Conservation (phyloP, 495 filamentous ascomycete species). For the Stereocaulon alpinum region DNA sequence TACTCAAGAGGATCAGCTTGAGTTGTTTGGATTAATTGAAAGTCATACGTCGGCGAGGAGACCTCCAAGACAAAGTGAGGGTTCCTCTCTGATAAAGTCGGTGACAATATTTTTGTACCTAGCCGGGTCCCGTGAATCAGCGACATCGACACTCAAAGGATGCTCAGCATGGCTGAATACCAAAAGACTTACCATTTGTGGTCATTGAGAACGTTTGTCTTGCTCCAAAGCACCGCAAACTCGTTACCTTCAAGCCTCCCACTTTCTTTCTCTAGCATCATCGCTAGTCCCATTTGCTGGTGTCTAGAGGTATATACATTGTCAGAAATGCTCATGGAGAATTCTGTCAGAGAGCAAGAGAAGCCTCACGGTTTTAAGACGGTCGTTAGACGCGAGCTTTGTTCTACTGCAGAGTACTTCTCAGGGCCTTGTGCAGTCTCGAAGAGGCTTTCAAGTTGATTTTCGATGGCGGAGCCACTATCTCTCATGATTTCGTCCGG, state of each 20-base stretch:
- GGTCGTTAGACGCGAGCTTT: conserved; percentile 2
- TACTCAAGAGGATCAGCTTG: conserved; percentile 16
- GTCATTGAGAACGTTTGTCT: background rate
- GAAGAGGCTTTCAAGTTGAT: conserved; percentile 1
- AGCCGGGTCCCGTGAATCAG: background rate
- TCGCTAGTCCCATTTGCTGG: conserved; percentile 1
- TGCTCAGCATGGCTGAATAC: too few species aligned
- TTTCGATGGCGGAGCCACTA: background rate
- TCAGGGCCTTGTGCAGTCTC: conserved; percentile 9
- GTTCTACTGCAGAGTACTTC: background rate
- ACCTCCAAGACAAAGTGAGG: conserved; percentile 2
- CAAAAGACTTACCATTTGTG: background rate
- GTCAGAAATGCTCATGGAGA: background rate
- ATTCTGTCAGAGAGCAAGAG: background rate
- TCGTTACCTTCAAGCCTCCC: background rate
- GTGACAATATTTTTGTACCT: conserved; percentile 3
- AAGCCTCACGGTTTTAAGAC: background rate
- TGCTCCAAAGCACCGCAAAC: conserved; percentile 1
- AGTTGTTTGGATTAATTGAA: background rate
- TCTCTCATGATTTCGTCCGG: background rate
- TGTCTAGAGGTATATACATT: background rate
- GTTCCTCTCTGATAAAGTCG: background rate
- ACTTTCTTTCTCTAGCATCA: conserved; percentile 10
- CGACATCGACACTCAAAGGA: background rate
- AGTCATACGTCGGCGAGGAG: background rate